These are phyloP conservation scores for Lasiodiplodia theobromae DNA, from an alignment of 2,329 filamentous ascomycete species.

Conservation along the genomic window DNA sequence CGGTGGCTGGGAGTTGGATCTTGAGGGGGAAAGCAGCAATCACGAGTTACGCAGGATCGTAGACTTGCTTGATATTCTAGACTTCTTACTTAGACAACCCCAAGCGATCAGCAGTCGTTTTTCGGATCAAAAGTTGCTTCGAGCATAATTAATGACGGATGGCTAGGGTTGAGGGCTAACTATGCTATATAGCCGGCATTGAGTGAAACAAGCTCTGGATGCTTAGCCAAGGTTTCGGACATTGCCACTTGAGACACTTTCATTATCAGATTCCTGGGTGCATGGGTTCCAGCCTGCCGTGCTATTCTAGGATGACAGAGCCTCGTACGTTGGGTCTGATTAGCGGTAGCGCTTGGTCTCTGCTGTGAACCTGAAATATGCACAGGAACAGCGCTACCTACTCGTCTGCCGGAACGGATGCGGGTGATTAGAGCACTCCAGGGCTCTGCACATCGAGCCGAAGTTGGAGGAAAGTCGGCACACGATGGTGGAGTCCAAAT, in stretches of 20 bases:
- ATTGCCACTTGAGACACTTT: not conserved
- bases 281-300: no score
- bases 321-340: not conserved
- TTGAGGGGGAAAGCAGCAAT: not conserved
- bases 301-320: no score
- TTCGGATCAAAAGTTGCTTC: not conserved
- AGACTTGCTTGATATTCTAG: not conserved
- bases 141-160: no score
- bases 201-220: slow-evolving; percentile 1
- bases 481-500: not conserved
- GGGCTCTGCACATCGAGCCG: not conserved
- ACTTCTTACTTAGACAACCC: not conserved
- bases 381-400: not conserved
- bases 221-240: not conserved
- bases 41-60: not conserved
- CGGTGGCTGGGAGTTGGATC: not conserved
- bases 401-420: not conserved
- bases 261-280: not conserved
- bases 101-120: not conserved
- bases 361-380: not conserved
- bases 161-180: not conserved
- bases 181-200: not conserved
- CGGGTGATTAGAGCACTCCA: not conserved
- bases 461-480: not conserved
- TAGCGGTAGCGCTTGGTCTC: not conserved